Conservation (phyloP, 2,329 filamentous ascomycete species). For the Pestalotiopsis sp. region DNA sequence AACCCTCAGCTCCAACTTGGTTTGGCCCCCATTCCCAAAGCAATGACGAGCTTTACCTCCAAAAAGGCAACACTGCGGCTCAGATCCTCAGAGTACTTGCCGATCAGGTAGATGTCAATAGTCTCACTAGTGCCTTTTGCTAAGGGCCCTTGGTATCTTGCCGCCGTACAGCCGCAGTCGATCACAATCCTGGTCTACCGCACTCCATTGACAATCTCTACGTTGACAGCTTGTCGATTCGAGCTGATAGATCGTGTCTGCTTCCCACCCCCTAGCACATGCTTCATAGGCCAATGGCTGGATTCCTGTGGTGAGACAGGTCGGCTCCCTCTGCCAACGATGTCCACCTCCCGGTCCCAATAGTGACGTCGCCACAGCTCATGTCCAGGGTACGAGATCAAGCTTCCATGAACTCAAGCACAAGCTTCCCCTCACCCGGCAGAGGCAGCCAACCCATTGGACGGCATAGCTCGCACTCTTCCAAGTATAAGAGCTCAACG, state of each 20-base stretch:
- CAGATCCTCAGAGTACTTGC: neutral
- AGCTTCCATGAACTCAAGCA: constrained; percentile 1
- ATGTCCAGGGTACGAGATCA: neutral
- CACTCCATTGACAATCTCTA: neutral
- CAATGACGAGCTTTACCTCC: constrained; percentile 11
- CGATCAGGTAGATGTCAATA: constrained; percentile 6
- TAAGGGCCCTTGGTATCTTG: neutral
- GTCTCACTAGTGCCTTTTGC: neutral
- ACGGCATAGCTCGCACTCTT: neutral
- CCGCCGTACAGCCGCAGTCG: neutral
- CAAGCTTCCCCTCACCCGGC: constrained; percentile 3
- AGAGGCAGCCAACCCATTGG: neutral
- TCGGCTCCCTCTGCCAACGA: neutral
- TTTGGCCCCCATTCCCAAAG: neutral
- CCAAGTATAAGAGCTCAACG: neutral
- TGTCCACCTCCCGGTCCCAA: neutral
- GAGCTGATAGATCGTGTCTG: neutral
- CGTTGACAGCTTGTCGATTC: neutral
- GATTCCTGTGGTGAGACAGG: neutral
- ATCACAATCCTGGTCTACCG: constrained; percentile 1
- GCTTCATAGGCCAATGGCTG: neutral
- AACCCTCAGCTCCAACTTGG: no score
- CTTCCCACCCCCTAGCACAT: neutral
- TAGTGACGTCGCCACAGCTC: constrained; percentile 5
- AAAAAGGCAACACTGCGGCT: constrained; percentile 1